A percentile compares a stretch with the other conserved stretches of the same genome.
Evolutionary conservation across 2,329 filamentous ascomycete genomes (phyloP).

Genomic region (Emmonsiellopsis sp.): DNA sequence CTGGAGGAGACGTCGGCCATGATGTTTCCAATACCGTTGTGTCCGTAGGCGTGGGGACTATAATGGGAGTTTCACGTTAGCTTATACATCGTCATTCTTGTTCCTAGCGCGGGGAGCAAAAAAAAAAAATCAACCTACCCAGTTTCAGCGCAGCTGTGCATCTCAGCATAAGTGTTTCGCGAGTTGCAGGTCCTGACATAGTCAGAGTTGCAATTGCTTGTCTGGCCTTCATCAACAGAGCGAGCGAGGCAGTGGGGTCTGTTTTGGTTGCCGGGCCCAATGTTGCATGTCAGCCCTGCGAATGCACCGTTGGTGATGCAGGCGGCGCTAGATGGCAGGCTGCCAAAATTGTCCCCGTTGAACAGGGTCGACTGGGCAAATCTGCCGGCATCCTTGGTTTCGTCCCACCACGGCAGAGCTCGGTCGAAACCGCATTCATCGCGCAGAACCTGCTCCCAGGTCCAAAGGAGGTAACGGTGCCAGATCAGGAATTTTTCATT

Average conservation of each 20-base stretch:
- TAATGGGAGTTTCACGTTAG: not conserved
- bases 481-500: slow-evolving; percentile 2
- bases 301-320: slow-evolving; percentile 3
- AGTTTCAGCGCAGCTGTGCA: slow-evolving; percentile 2
- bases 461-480: slow-evolving; percentile 9
- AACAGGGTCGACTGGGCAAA: slow-evolving; percentile 3
- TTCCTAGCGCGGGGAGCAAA: not conserved
- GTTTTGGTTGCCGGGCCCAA: not conserved
- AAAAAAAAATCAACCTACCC: not conserved
- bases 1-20: slow-evolving; percentile 32
- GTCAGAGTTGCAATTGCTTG: not conserved
- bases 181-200: not conserved
- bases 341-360: slow-evolving; percentile 2
- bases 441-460: slow-evolving; percentile 11
- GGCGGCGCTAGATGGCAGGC: not conserved
- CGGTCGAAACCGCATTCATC: slow-evolving; percentile 10
- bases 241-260: slow-evolving; percentile 1
- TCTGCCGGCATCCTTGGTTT: slow-evolving; percentile 4
- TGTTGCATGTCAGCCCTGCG: slow-evolving; percentile 3
- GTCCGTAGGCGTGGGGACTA: slow-evolving; percentile 1
- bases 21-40: slow-evolving; percentile 2
- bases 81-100: not conserved
- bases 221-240: not conserved
- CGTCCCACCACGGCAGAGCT: slow-evolving; percentile 3
- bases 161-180: not conserved